Conservation (phyloP, 495 filamentous ascomycete genomes). For the Extremus antarcticus region DNA sequence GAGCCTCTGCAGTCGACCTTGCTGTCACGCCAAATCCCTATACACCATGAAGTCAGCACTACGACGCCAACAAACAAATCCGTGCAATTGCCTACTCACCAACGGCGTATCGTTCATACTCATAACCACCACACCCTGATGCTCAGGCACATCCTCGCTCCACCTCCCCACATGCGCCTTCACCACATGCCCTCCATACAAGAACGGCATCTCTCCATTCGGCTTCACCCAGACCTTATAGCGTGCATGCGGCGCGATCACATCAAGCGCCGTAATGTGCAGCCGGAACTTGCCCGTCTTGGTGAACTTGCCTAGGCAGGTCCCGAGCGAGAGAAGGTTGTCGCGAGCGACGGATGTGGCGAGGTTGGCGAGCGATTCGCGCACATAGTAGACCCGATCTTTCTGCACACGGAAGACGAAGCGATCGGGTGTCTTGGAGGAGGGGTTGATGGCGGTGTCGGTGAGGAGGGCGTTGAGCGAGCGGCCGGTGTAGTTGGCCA, state of each 20-base stretch:
- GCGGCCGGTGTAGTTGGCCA: conserved; percentile 71
- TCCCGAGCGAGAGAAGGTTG: conserved; percentile 72
- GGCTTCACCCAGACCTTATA: conserved; percentile 92
- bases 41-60: neutral
- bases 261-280: conserved; percentile 72
- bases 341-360: conserved; percentile 71
- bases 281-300: conserved; percentile 85
- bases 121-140: conserved; percentile 65
- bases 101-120: conserved; percentile 66
- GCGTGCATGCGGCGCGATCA: conserved; percentile 77
- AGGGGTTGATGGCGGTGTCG: conserved; percentile 41
- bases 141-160: conserved; percentile 75
- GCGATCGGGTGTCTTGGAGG: conserved; percentile 49
- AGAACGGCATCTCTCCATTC: conserved; percentile 90
- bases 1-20: conserved; percentile 67
- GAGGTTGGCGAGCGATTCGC: conserved; percentile 77
- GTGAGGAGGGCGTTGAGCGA: conserved; percentile 73
- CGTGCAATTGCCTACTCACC: conserved; percentile 38
- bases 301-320: conserved; percentile 78
- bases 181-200: conserved; percentile 81
- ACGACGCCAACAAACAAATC: neutral
- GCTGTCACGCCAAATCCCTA: conserved; percentile 77
- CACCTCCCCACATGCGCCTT: conserved; percentile 87
- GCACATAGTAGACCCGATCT: conserved; percentile 76
- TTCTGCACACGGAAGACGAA: conserved; percentile 80